Percentiles rank a stretch among this genome's conserved stretches.
phyloP scores from a whole-genome alignment of 2,329 filamentous ascomycete genomes.

The Aspergillus vadensis region DNA sequence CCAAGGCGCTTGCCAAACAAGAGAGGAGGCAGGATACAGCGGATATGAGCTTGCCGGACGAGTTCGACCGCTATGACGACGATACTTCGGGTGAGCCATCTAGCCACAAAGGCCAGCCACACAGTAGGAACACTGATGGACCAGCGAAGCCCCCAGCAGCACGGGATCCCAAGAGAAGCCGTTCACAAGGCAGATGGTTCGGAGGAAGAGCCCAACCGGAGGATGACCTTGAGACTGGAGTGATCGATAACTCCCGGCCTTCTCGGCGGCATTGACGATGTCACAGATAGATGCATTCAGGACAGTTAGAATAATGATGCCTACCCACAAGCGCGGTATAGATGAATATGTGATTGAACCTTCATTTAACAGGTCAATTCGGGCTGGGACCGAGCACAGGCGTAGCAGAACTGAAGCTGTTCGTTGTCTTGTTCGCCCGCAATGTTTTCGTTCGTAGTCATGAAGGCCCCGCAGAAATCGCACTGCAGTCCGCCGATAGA shows the following conservation, averaged over 20 bases:
- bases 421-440: conserved; percentile 51
- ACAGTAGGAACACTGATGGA: conserved; percentile 22
- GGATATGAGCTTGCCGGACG: conserved; percentile 43
- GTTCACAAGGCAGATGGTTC: conserved; percentile 33
- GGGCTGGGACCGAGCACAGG: conserved; percentile 46
- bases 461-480: conserved; percentile 68
- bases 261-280: conserved; percentile 13
- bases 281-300: not conserved
- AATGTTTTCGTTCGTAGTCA: conserved; percentile 62
- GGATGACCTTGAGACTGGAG: conserved; percentile 35
- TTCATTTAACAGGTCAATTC: conserved; percentile 26
- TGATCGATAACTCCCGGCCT: conserved; percentile 25
- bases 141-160: conserved; percentile 28
- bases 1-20: conserved; percentile 33
- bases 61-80: conserved; percentile 40
- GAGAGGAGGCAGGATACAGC: conserved; percentile 26
- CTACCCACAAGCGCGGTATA: not conserved
- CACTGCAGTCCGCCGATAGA: conserved; percentile 51
- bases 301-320: not conserved
- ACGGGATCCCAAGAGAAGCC: conserved; percentile 26
- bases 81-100: conserved; percentile 26
- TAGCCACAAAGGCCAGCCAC: conserved; percentile 20
- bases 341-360: not conserved
- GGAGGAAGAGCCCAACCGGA: conserved; percentile 29
- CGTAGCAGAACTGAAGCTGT: conserved; percentile 49